A percentile compares a stretch with the other conserved stretches of the same genome.
Conservation (phyloP, 345 rosid genomes). For the Lepidium sativum region DNA sequence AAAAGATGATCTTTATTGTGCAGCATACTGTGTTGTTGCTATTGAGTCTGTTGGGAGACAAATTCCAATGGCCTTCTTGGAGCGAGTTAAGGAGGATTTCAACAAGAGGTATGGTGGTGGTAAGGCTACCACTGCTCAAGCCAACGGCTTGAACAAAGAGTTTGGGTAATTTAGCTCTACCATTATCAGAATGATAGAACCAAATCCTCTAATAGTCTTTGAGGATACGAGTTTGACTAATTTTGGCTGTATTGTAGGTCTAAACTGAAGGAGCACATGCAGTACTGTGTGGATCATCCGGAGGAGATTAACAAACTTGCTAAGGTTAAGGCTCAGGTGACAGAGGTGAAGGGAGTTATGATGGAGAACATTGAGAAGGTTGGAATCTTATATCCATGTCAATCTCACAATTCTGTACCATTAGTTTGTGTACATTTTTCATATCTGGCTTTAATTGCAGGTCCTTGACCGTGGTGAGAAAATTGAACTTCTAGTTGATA, state of each 20-base stretch:
- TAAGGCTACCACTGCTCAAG: conserved; percentile 67
- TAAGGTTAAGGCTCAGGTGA: conserved; percentile 84
- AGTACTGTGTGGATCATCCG: conserved; percentile 78
- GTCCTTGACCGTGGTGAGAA: conserved; percentile 83
- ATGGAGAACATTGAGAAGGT: conserved; percentile 96
- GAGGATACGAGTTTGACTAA: neutral
- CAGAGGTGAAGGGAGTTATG: conserved; percentile 90
- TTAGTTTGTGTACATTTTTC: neutral
- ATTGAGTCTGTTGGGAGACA: conserved; percentile 81
- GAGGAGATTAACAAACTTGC: conserved; percentile 76
- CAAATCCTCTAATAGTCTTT: neutral
- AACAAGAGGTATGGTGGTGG: conserved; percentile 83
- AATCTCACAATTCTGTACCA: neutral
- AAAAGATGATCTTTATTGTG: neutral
- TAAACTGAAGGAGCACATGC: conserved; percentile 84
- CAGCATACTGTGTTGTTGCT: conserved; percentile 92
- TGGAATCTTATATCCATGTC: neutral
- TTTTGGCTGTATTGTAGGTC: conserved; percentile 33
- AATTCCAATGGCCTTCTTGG: conserved; percentile 82
- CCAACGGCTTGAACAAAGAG: conserved; percentile 72
- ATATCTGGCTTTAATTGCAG: conserved; percentile 21
- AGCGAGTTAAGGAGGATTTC: conserved; percentile 76
- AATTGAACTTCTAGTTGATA: conserved; percentile 70
- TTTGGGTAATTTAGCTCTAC: conserved; percentile 37
- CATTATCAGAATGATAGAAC: neutral